Percentiles rank a stretch among this genome's conserved stretches.
phyloP scores from a whole-genome alignment of 2,329 filamentous ascomycete genomes.

The Fusarium floridanum region DNA sequence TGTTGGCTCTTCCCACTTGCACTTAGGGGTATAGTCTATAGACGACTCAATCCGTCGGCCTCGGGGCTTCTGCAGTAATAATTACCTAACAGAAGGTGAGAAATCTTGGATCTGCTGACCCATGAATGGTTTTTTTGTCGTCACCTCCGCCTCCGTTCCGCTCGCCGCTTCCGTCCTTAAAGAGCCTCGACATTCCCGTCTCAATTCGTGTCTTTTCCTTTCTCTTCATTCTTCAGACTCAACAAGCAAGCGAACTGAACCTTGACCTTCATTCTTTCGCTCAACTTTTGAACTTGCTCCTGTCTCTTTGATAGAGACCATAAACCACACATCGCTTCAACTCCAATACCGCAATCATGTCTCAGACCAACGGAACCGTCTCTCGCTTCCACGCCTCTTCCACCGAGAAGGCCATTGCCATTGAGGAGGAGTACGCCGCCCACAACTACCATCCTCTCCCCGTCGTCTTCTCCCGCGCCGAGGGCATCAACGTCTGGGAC shows the following conservation, averaged over 20 bases:
- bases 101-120: neutral
- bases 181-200: constrained; percentile 34
- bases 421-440: constrained; percentile 87
- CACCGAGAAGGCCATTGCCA: constrained; percentile 81
- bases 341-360: constrained; percentile 58
- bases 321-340: neutral
- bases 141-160: constrained; percentile 12
- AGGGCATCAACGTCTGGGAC: constrained; percentile 94
- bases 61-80: constrained; percentile 40
- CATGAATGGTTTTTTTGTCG: neutral
- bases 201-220: neutral
- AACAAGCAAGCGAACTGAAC: constrained; percentile 3
- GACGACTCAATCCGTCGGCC: constrained; percentile 51
- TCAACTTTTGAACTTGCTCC: constrained; percentile 9
- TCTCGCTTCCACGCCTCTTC: constrained; percentile 80
- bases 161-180: constrained; percentile 37
- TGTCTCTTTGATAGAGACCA: neutral
- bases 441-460: constrained; percentile 99
- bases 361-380: constrained; percentile 61
- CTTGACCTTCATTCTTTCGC: constrained; percentile 8
- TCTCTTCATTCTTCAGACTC: constrained; percentile 15
- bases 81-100: constrained; percentile 43
- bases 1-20: constrained; percentile 62
- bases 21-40: constrained; percentile 71
- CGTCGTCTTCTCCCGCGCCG: constrained; percentile 88